A percentile compares a stretch with the other conserved stretches of the same genome.
Evolutionary conservation across 371 early-diverging fungal genomes (phyloP).

Genomic region (Mucor irregularis): DNA sequence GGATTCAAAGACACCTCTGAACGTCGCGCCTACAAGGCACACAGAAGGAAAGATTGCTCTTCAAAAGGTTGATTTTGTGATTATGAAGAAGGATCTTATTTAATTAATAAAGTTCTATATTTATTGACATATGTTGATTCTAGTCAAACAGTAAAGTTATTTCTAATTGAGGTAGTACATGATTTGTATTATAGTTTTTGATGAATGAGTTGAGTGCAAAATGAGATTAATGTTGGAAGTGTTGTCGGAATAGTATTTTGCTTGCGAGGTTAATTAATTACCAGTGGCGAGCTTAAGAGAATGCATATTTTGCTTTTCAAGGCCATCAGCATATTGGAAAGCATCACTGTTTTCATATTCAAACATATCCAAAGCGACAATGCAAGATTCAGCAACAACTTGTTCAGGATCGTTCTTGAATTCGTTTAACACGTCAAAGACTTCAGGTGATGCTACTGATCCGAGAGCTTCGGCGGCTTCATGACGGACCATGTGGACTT

Average conservation of each 20-base stretch:
- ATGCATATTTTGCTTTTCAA: constrained; percentile 40
- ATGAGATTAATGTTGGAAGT: no score
- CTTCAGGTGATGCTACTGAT: constrained; percentile 95
- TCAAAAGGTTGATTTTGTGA: constrained; percentile 10
- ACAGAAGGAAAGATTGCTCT: no score
- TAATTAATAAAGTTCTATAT: background rate
- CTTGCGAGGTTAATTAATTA: no score
- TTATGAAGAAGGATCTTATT: constrained; percentile 12
- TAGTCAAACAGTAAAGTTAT: no score
- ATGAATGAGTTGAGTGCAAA: no score
- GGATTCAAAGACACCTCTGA: constrained; percentile 55
- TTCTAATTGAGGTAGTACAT: no score
- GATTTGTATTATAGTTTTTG: no score
- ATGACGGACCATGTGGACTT: constrained; percentile 98
- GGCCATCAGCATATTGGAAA: constrained; percentile 72
- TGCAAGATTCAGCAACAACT: constrained; percentile 95
- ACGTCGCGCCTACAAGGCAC: constrained; percentile 18
- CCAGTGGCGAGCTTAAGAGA: constrained; percentile 34
- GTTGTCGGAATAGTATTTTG: no score
- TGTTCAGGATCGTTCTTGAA: constrained; percentile 77
- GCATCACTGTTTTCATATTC: constrained; percentile 79
- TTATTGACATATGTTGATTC: no score
- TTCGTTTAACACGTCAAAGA: constrained; percentile 70
- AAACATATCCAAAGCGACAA: constrained; percentile 97
- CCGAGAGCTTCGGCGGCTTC: constrained; percentile 99